Base-by-base conservation (phyloP, 345 rosid genomes). In the Hibiscus mutabilis region DNA sequence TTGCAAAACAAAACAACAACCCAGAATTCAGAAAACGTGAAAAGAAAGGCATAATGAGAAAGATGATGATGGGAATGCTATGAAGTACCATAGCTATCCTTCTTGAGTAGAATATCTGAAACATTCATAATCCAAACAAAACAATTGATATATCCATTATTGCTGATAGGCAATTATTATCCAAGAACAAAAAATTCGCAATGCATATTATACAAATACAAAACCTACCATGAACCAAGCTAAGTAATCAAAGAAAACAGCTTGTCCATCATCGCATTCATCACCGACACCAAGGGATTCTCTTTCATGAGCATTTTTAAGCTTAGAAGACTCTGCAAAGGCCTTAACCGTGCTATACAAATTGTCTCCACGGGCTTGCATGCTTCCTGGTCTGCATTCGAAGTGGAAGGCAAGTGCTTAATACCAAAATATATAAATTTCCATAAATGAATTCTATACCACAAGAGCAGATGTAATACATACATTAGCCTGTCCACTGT, bases 301-400 rank as follows among this genome's bases (percentile, higher is more conserved):
- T 80, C 91, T 86, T 74, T 90, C 91, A 65, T 65, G 82, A 75
- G 88, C 82, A 84, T 63, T 82, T 74, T 64, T 85, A 61, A 95
- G 84, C 85, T 78, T 80, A 69, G 97, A 81, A 85, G 97, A 92
- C 78, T 83, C 89, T 33, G 93, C 66, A 52, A 95, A 95, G 67
- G 89, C 93, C 83, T 92, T 89, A 44, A 90, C 82, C 33, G 91
- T 25, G 71, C 90, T 84, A 73, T 86, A 57, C 73, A 95, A 87
- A 82, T 95, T 95, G 11, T 95, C 98, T 78, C 99, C 99, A 58
- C 98, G 98, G 24, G 92, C 98, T 88, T 95, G 99, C 82, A 95
- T 81, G 87, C 96, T 92, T 68, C 99, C 99, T 72, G 99, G 98
- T 85, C 99, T 95, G 87, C 74, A 80, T 80, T 33, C 71, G 69